These are phyloP conservation scores for Multifurca ochricompacta DNA, from an alignment of 768 basidiomycete species.

Conservation along the genomic window DNA sequence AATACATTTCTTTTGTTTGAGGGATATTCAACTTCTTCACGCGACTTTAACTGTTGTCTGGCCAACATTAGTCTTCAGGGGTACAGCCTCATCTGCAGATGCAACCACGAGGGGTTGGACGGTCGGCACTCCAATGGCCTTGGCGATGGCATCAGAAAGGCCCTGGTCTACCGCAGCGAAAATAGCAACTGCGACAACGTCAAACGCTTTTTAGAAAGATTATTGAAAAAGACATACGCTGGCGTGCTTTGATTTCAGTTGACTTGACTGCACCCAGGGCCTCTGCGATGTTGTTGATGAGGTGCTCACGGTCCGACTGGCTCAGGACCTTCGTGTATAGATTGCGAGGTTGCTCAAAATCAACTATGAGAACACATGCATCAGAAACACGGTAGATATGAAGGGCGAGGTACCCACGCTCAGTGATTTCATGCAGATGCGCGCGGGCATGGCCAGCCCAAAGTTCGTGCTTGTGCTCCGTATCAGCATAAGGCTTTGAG, in stretches of 20 bases:
- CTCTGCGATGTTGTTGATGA: constrained; percentile 58
- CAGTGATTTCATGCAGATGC: constrained; percentile 67
- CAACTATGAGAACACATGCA: constrained; percentile 38
- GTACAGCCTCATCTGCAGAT: constrained; percentile 49
- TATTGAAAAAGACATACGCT: constrained; percentile 42
- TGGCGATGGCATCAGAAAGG: constrained; percentile 72
- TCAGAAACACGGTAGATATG: neutral
- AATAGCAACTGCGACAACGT: constrained; percentile 1
- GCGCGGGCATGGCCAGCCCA: constrained; percentile 65
- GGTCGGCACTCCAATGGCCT: constrained; percentile 51
- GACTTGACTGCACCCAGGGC: constrained; percentile 59
- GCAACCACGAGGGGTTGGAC: constrained; percentile 57
- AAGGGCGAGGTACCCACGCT: constrained; percentile 46
- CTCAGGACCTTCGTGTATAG: constrained; percentile 64
- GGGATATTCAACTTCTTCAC: neutral
- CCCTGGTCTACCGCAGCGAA: constrained; percentile 62
- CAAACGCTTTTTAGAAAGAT: constrained; percentile 46
- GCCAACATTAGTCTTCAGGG: constrained; percentile 33
- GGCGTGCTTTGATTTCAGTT: constrained; percentile 48
- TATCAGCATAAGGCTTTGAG: constrained; percentile 32
- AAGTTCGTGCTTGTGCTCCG: constrained; percentile 51
- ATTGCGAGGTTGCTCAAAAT: constrained; percentile 78
- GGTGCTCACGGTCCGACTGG: constrained; percentile 49
- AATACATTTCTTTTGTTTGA: neutral
- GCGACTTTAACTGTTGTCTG: neutral